phyloP scores from a whole-genome alignment of 1,284 basidiomycete species.

The Puccinia novopanici region DNA sequence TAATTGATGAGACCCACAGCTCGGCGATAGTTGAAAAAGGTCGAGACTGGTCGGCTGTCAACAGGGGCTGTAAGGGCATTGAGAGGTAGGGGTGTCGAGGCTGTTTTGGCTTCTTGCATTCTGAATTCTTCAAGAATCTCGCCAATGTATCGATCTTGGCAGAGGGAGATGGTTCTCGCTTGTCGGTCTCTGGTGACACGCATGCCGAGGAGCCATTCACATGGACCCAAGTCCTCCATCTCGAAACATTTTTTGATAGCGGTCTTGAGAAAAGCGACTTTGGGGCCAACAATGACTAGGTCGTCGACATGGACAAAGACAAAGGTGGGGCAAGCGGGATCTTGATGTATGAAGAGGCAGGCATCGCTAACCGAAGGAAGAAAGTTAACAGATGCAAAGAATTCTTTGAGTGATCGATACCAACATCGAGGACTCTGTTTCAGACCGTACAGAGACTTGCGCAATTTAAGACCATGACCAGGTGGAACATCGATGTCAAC shows the following conservation, averaged over 20 bases:
- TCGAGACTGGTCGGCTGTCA: not conserved
- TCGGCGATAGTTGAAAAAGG: not conserved
- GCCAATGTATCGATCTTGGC: conserved; percentile 16
- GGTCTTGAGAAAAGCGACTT: not conserved
- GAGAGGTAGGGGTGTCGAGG: not conserved
- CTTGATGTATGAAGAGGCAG: not conserved
- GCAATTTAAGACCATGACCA: not conserved
- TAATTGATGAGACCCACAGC: too few species aligned
- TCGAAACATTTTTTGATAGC: not conserved
- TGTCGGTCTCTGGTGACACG: not conserved
- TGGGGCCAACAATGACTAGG: not conserved
- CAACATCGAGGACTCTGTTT: conserved; percentile 28
- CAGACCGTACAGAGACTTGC: conserved; percentile 29
- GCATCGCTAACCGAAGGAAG: too few species aligned
- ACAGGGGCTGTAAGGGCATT: not conserved
- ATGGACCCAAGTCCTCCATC: conserved; percentile 10
- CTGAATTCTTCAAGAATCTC: conserved; percentile 24
- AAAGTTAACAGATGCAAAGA: not conserved
- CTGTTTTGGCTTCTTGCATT: not conserved
- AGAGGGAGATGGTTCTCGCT: not conserved
- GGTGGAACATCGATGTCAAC: not conserved
- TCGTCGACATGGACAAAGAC: conserved; percentile 36
- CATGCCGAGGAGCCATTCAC: conserved; percentile 12
- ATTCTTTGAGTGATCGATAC: not conserved
- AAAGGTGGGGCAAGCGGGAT: not conserved